Conservation (phyloP, 805 yeast genomes). For the Myxozyma neglecta region DNA sequence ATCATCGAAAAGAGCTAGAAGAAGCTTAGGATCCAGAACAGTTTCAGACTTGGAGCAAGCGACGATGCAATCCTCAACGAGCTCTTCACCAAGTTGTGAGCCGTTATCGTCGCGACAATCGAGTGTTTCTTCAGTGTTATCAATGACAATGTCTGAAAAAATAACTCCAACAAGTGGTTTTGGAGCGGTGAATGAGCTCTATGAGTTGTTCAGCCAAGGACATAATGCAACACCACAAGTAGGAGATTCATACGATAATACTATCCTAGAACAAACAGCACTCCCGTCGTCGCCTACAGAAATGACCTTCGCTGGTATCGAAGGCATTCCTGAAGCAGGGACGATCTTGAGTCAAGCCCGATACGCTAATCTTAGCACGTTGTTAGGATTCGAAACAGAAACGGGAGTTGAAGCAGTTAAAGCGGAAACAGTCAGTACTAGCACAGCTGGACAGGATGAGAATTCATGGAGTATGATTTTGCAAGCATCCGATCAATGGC, state of each 20-base stretch:
- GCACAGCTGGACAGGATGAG: neutral
- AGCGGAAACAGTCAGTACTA: neutral
- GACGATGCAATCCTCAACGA: neutral
- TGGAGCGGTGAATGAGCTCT: neutral
- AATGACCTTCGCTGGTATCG: neutral
- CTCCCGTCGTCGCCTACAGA: neutral
- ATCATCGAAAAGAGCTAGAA: no score
- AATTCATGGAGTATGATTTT: constrained; percentile 1
- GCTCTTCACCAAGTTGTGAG: neutral
- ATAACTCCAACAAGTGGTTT: neutral
- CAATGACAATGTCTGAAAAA: neutral
- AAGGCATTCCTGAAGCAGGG: neutral
- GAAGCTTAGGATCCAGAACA: no score
- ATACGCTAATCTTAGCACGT: neutral
- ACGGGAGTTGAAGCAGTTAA: neutral
- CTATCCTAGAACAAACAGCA: neutral
- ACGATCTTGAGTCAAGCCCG: neutral
- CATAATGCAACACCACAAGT: neutral
- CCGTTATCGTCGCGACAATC: constrained; percentile 4
- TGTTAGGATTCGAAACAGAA: neutral
- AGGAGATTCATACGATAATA: neutral
- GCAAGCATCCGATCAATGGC: neutral
- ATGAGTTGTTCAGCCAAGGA: neutral
- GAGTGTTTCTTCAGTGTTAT: neutral
- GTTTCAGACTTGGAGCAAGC: no score